Percentiles rank a stretch among this genome's conserved stretches.
phyloP scores from a whole-genome alignment of 73 alveolate genomes.

The Uronychia binucleata region DNA sequence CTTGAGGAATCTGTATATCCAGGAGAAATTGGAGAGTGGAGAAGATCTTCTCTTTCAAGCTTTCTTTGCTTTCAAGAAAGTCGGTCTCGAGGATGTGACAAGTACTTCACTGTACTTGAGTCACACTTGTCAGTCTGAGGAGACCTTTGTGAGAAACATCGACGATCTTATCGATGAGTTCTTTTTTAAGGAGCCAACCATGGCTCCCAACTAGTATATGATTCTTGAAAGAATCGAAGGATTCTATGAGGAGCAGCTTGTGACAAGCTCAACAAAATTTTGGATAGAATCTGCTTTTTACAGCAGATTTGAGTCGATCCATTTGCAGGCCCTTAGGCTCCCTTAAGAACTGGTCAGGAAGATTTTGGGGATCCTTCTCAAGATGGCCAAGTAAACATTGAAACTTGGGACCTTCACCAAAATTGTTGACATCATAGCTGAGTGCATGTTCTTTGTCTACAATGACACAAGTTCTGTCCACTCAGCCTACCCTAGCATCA shows the following conservation, averaged over 20 bases:
- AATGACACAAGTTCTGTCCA: neutral
- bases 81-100: neutral
- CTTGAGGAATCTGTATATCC: neutral
- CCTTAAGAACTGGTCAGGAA: neutral
- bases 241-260: neutral
- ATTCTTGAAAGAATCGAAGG: neutral
- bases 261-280: neutral
- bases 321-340: neutral
- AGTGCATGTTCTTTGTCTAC: neutral
- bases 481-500: neutral
- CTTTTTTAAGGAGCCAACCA: neutral
- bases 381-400: neutral
- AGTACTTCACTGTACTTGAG: neutral
- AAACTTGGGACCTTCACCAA: neutral
- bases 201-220: neutral
- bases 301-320: neutral
- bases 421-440: neutral
- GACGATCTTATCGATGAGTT: neutral
- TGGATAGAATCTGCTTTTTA: neutral
- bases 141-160: neutral
- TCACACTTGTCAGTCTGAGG: neutral
- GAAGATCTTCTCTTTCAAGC: neutral
- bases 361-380: neutral
- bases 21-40: neutral
- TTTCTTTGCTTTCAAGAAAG: neutral